A percentile compares a stretch with the other conserved stretches of the same genome.
Evolutionary conservation across 208 protist species (phyloP).

Genomic region (Hexamita inflata): DNA sequence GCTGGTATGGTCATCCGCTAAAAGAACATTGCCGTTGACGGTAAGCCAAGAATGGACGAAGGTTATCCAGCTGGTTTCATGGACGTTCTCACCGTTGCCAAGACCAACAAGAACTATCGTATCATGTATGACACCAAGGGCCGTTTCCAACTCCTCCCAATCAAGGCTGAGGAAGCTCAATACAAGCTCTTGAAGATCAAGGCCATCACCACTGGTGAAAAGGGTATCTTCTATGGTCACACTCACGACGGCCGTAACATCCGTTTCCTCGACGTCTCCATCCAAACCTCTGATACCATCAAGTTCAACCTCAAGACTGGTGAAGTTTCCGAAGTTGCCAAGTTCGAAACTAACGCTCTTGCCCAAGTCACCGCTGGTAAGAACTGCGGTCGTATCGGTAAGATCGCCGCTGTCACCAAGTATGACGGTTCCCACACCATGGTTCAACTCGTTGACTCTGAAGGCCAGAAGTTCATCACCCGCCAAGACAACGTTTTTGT

Average conservation of each 20-base stretch:
- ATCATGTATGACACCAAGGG: slow-evolving; percentile 96
- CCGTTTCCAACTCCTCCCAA: slow-evolving; percentile 81
- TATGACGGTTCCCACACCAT: slow-evolving; percentile 88
- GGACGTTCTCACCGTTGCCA: slow-evolving; percentile 84
- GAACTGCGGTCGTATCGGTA: slow-evolving; percentile 91
- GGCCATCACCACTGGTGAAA: slow-evolving; percentile 63
- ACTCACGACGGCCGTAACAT: slow-evolving; percentile 97
- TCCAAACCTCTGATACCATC: slow-evolving; percentile 82
- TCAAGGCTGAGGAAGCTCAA: slow-evolving; percentile 70
- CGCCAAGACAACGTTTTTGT: slow-evolving; percentile 91
- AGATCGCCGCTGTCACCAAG: slow-evolving; percentile 67
- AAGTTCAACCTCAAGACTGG: slow-evolving; percentile 81
- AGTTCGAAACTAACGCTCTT: slow-evolving; percentile 70
- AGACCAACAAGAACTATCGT: slow-evolving; percentile 91
- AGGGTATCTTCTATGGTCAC: slow-evolving; percentile 77
- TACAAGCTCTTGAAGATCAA: slow-evolving; percentile 88
- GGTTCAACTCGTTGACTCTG: slow-evolving; percentile 75
- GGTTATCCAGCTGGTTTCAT: slow-evolving; percentile 90
- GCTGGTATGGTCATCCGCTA: slow-evolving; percentile 82
- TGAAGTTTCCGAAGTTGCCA: slow-evolving; percentile 67
- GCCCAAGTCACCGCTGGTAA: slow-evolving; percentile 84
- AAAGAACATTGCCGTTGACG: slow-evolving; percentile 81
- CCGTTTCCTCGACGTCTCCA: slow-evolving; percentile 86
- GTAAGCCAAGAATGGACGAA: slow-evolving; percentile 77
- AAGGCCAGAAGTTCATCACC: slow-evolving; percentile 82